Percentiles rank a stretch among this genome's conserved stretches.
These are phyloP conservation scores for Solanum hybrid DNA, from an alignment of 305 asterid genomes.

Conservation along the genomic window DNA sequence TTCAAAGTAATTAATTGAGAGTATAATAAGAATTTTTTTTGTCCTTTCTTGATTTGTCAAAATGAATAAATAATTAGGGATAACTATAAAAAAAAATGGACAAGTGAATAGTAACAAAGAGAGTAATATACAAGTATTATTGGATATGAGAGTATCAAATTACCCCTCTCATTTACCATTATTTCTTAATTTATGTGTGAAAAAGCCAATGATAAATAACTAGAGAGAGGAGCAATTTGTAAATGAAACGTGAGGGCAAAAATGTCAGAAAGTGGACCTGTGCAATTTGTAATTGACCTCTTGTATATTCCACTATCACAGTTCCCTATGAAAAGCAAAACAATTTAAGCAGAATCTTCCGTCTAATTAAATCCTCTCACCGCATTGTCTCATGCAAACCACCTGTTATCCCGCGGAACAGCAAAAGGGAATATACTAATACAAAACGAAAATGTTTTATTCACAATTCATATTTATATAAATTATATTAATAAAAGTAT, in stretches of 20 bases:
- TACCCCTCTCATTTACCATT: background rate
- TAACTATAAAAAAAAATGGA: no score
- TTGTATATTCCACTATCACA: constrained; percentile 23
- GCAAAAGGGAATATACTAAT: background rate
- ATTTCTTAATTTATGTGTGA: no score
- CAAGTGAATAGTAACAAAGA: no score
- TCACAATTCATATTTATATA: background rate
- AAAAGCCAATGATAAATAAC: background rate
- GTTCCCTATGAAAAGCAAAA: background rate
- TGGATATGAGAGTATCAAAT: no score
- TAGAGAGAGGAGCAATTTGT: no score
- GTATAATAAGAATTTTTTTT: no score
- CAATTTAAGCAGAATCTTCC: background rate
- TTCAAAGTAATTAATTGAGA: no score
- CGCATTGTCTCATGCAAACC: background rate
- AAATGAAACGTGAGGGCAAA: background rate
- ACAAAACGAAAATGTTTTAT: background rate
- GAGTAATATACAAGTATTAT: no score
- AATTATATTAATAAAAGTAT: no score
- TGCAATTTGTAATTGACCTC: constrained; percentile 8
- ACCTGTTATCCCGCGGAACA: background rate
- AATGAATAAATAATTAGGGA: no score
- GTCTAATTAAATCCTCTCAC: constrained; percentile 7
- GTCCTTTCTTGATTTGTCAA: no score
- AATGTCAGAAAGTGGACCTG: background rate